phyloP scores from a whole-genome alignment of 2,329 filamentous ascomycete species.

The Microascus cirrosus region DNA sequence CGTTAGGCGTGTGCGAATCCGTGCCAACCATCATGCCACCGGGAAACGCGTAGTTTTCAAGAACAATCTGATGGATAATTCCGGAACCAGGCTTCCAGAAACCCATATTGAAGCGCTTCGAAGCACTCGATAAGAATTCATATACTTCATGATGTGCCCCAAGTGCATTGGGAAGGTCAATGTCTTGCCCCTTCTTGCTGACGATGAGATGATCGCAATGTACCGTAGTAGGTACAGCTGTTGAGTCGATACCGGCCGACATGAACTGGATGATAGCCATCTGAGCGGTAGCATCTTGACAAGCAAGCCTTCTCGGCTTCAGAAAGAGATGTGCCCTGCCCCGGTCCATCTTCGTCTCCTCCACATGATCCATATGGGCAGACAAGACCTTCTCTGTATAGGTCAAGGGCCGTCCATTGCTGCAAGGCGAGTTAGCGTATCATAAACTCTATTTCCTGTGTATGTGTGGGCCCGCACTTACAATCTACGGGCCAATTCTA shows the following conservation, averaged over 20 bases:
- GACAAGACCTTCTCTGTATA: constrained; percentile 98
- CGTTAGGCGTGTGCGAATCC: constrained; percentile 96
- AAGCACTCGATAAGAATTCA: constrained; percentile 87
- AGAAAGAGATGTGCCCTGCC: constrained; percentile 94
- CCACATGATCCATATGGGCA: constrained; percentile 94
- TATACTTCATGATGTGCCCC: constrained; percentile 99
- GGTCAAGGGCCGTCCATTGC: constrained; percentile 71
- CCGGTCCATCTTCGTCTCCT: constrained; percentile 92
- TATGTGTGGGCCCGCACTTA: not conserved
- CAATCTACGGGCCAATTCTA: not conserved
- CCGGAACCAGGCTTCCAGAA: constrained; percentile 98
- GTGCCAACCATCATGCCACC: constrained; percentile 96
- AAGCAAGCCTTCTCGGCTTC: constrained; percentile 92
- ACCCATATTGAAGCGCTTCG: constrained; percentile 99
- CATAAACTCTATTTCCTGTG: not conserved
- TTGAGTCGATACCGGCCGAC: constrained; percentile 91
- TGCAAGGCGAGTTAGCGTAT: not conserved
- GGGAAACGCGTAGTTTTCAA: constrained; percentile 99
- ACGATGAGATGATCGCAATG: constrained; percentile 99
- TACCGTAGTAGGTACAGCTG: constrained; percentile 89
- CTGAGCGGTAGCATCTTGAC: constrained; percentile 98
- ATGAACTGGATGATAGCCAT: constrained; percentile 99
- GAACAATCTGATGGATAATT: constrained; percentile 97
- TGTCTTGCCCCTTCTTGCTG: constrained; percentile 82
- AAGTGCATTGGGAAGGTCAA: constrained; percentile 85